These are phyloP conservation scores for Clausena lansium DNA, from an alignment of 345 rosid species.

Conservation along the genomic window DNA sequence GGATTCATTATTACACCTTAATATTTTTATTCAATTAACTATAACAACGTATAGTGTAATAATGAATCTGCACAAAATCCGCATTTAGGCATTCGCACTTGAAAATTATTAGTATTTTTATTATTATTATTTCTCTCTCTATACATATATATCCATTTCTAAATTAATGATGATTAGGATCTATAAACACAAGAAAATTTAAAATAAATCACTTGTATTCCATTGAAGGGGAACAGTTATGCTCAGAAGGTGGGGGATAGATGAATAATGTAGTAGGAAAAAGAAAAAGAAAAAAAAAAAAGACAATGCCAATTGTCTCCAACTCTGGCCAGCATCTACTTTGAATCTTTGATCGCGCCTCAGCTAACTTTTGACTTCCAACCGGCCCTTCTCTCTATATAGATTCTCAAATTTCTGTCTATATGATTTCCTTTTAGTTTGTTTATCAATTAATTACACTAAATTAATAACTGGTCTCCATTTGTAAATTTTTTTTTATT, in stretches of 20 bases:
- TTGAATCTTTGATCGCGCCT: background rate
- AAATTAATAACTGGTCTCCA: background rate
- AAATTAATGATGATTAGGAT: too few species aligned
- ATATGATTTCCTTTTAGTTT: background rate
- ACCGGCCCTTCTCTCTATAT: background rate
- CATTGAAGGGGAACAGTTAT: too few species aligned
- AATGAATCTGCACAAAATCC: accelerated
- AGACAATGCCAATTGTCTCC: background rate
- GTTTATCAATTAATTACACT: too few species aligned
- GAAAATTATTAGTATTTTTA: too few species aligned
- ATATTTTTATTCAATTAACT: too few species aligned
- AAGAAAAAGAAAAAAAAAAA: too few species aligned
- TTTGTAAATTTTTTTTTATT: too few species aligned
- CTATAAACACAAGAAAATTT: background rate
- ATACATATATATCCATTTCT: too few species aligned
- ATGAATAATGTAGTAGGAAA: background rate
- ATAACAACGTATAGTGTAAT: too few species aligned
- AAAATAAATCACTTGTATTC: background rate
- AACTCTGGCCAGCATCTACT: background rate
- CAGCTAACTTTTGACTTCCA: background rate
- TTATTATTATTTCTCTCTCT: too few species aligned
- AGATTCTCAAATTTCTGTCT: background rate
- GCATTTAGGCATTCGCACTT: too few species aligned
- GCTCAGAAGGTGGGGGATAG: background rate
- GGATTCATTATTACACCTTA: too few species aligned